These are phyloP conservation scores for Paramecium biaurelia DNA, from an alignment of 73 alveolate species.

Conservation along the genomic window DNA sequence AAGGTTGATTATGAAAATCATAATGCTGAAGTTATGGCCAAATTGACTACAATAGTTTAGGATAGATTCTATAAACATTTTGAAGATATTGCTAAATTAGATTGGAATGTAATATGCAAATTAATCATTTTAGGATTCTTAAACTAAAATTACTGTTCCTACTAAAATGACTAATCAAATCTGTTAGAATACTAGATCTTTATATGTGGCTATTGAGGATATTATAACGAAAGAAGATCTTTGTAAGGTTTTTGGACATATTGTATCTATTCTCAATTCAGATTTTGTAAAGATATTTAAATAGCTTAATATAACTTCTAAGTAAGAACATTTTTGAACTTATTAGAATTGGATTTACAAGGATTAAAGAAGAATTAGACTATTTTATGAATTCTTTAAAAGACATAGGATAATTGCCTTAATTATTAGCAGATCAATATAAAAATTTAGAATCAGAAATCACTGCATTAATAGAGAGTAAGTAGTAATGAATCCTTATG, in stretches of 20 bases:
- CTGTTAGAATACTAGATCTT: not conserved
- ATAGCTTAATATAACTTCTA: not conserved
- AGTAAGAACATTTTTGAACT: not conserved
- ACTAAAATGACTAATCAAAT: not conserved
- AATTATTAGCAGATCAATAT: not conserved
- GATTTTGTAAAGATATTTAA: conserved; percentile 9
- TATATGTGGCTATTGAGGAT: conserved; percentile 33
- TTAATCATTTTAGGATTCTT: not conserved
- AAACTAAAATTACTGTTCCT: conserved; percentile 34
- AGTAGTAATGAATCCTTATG: not conserved
- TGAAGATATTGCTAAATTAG: conserved; percentile 24
- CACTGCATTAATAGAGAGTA: not conserved
- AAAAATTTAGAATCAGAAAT: not conserved
- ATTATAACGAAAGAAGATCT: not conserved
- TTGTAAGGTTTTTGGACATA: not conserved
- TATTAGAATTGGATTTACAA: not conserved
- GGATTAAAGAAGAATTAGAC: conserved; percentile 40
- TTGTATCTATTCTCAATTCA: not conserved
- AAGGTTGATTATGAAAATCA: conserved; percentile 1
- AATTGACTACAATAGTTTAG: not conserved
- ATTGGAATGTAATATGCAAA: conserved; percentile 21
- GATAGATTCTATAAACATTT: conserved; percentile 34
- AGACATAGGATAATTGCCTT: conserved; percentile 5
- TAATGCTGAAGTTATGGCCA: not conserved
- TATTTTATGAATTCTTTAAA: not conserved